Base-by-base conservation (phyloP, 2,329 filamentous ascomycete genomes). In the Alternaria ventricosa region DNA sequence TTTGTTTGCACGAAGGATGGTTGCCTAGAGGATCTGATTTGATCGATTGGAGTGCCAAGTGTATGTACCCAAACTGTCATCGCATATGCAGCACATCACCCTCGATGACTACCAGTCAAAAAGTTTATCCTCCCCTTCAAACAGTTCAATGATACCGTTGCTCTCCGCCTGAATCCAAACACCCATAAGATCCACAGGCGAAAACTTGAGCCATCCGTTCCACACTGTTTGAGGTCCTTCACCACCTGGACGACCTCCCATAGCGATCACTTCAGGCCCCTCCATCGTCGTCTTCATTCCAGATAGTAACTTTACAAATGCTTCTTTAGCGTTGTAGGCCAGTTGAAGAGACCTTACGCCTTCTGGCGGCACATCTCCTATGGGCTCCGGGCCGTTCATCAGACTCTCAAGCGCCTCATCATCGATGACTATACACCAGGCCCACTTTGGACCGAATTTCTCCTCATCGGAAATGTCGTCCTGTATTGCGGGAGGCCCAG, bases 391-490 rank as follows among this genome's bases (percentile, higher is more conserved):
- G 11, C 45, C 58, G 23, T 51, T 61, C 27, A 49, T 45, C 12
- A 64, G 25, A 23, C 62, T 64, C 9, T 61, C n/a, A 50, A 61
- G 49, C n/a, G 33, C 46, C 13, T 58, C 58, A 50, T 58, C 44
- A 30, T 64, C 54, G 20, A 64, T 28, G 15, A 64, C 18, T 20
- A 58, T 44, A 58, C 49, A 61, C 57, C 54, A 61, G 25, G 41
- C 11, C 22, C 27, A 45, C 20, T 43, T 61, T 25, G 62, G 44
- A 53, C 58, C 58, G 43, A 43, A 51, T 11, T 60, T 64, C n/a
- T 33, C 46, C 27, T 27, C 60, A 4, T 58, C 55, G 10, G 57
- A 43, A 30, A 36, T 53, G 27, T 36, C 30, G 13, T 46, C 44
- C 7, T 46, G 44, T 22, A 46, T 46, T 20, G 20, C 44, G 1